Base-by-base conservation (phyloP, 1,139 yeast species). In the Arxiozyma heterogenica region DNA sequence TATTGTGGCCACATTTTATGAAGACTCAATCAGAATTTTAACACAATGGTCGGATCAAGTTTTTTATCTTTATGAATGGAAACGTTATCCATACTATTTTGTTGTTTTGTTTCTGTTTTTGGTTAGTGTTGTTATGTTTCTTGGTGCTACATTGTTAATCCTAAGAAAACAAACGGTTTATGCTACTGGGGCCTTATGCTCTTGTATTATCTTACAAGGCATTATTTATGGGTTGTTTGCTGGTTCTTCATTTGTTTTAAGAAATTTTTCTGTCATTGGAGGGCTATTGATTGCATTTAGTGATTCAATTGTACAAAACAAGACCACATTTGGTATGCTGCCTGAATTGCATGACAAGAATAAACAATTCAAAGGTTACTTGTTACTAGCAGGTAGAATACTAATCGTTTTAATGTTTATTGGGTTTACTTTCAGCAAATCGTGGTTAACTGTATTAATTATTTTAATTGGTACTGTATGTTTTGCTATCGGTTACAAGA, bases 21-120 rank as follows among this genome's bases (percentile, higher is more conserved):
- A 93, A 71, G 98, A 93, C 67, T 82, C 96, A 1, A 70, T 86
- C 56, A 79, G 98, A 70, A 88, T 93, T 64, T 67, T 84, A 56
- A 76, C 90, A 18, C 98, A 91, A 72, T 93, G 98, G 98, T 71
- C 78, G 41, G 96, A 90, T 65, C 98, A 93, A 71, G 89, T 89
- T 38, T 84, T 82, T 68, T 93, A 87, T 70, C 77, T 93, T 63
- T 81, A 88, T 75, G 81, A 81, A 62, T 86, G 84, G 73, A 83
- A 96, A 66, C 89, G 84, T 64, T 72, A 84, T 58, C 95, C 95
- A 73, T 79, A 81, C 62, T 82, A 87, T 78, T 70, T 91, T 55
- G 89, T 93, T n/a, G 78, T 86, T 38, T 53, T 81, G 38, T 87
- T 90, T 65, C 77, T 93, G 60, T 60, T 81, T 4, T 48, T 74